A percentile compares a stretch with the other conserved stretches of the same genome.
phyloP scores from a whole-genome alignment of 257 asterid species.

The Cinchona pubescens region DNA sequence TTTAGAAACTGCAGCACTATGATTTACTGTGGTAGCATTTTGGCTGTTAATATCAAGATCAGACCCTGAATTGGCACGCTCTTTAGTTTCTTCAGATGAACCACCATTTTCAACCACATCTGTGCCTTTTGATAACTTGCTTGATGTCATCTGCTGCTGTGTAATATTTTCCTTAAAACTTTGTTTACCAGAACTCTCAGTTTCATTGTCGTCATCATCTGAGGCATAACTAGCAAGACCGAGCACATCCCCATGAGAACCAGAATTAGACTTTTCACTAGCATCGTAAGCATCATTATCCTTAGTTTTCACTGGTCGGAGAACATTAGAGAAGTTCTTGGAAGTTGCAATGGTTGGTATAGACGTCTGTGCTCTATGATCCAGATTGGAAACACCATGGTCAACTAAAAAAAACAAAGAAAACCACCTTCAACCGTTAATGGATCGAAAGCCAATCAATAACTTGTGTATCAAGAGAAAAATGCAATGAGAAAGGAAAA shows the following conservation, averaged over 20 bases:
- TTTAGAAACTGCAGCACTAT: conserved; percentile 24
- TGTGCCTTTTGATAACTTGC: conserved; percentile 31
- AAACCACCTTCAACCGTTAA: not conserved
- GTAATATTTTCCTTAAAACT: conserved; percentile 33
- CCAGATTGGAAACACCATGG: conserved; percentile 36
- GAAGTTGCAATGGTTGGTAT: conserved; percentile 47
- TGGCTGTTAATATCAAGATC: conserved; percentile 32
- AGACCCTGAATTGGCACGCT: conserved; percentile 26
- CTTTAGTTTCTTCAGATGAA: conserved; percentile 36
- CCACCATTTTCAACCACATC: conserved; percentile 42
- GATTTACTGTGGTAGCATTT: conserved; percentile 16
- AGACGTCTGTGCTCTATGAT: conserved; percentile 36
- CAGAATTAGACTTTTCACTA: conserved; percentile 54
- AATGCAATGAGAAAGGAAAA: conserved; percentile 5
- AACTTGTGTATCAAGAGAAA: conserved; percentile 12
- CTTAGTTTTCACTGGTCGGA: conserved; percentile 47
- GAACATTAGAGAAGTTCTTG: conserved; percentile 59
- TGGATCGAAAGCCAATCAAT: not conserved
- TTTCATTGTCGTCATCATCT: conserved; percentile 68
- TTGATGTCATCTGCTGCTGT: conserved; percentile 31
- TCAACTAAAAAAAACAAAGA: conserved; percentile 41
- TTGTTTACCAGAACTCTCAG: conserved; percentile 46
- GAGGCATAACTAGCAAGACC: conserved; percentile 92
- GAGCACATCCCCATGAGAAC: conserved; percentile 63
- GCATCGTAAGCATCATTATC: conserved; percentile 40